A percentile compares a stretch with the other conserved stretches of the same genome.
Evolutionary conservation across 768 basidiomycete genomes (phyloP).

Genomic region (Suillus discolor): DNA sequence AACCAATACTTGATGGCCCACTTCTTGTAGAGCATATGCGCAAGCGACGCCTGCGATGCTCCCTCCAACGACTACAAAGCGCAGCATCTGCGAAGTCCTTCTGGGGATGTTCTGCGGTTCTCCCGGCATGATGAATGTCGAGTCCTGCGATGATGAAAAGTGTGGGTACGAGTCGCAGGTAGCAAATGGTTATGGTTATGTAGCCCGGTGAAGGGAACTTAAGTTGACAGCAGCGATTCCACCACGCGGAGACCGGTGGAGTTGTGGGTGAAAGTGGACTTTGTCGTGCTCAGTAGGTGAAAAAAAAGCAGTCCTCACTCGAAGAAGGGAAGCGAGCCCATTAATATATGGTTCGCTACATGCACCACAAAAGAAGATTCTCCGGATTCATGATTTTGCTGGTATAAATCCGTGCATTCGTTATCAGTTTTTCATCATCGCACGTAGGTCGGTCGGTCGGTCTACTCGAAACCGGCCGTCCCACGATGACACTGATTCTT

Average conservation of each 20-base stretch:
- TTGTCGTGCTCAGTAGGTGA: neutral
- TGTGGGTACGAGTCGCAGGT: neutral
- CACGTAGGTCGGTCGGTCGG: neutral
- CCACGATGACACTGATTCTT: neutral
- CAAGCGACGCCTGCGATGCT: conserved; percentile 54
- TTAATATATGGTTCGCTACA: neutral
- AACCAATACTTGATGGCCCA: conserved; percentile 59
- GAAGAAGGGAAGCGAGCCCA: neutral
- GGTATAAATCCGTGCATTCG: neutral
- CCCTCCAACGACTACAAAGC: conserved; percentile 28
- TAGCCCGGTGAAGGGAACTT: neutral
- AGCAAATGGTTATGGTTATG: neutral
- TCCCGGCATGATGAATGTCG: conserved; percentile 14
- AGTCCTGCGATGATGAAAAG: neutral
- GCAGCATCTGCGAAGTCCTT: conserved; percentile 18
- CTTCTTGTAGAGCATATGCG: conserved; percentile 52
- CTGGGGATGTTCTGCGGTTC: conserved; percentile 10
- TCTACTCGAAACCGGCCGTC: neutral
- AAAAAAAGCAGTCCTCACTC: neutral
- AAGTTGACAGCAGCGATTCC: neutral
- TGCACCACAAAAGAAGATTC: neutral
- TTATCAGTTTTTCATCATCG: conserved; percentile 3
- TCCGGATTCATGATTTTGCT: neutral
- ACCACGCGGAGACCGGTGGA: neutral
- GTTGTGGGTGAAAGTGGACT: neutral